Percentiles rank a stretch among this genome's conserved stretches.
phyloP scores from a whole-genome alignment of 208 protist species.

The Polymyxa betae region DNA sequence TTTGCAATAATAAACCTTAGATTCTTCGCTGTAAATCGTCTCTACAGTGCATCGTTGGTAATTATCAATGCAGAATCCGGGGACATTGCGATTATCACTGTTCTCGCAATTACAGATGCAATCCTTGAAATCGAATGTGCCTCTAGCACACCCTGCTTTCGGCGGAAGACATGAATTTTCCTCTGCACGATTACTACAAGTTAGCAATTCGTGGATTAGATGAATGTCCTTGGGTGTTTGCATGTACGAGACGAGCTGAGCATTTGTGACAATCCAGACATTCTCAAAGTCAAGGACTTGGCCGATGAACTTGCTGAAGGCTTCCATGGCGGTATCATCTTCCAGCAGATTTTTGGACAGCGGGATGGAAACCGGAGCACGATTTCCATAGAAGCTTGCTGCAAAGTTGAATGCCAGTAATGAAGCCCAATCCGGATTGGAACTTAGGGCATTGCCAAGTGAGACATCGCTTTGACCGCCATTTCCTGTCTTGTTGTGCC shows the following conservation, averaged over 20 bases:
- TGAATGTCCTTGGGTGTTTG: background rate
- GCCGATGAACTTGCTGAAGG: conserved; percentile 17
- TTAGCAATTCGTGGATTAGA: conserved; percentile 7
- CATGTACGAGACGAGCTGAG: conserved; percentile 47
- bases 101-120: conserved; percentile 43
- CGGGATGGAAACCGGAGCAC: conserved; percentile 11
- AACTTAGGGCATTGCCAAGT: background rate
- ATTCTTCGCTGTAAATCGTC: background rate
- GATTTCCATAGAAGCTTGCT: conserved; percentile 21
- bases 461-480: background rate
- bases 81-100: background rate
- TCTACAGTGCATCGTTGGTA: conserved; percentile 33
- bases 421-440: background rate
- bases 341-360: background rate
- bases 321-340: background rate
- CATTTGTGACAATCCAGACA: conserved; percentile 42
- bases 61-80: conserved; percentile 42
- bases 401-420: conserved; percentile 6
- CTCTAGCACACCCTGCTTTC: conserved; percentile 5
- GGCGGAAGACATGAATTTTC: background rate
- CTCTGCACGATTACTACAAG: background rate
- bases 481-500: background rate
- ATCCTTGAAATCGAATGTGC: conserved; percentile 1
- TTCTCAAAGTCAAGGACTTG: conserved; percentile 8
- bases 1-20: background rate